A percentile compares a stretch with the other conserved stretches of the same genome.
phyloP scores from a whole-genome alignment of 306 rosid species.

The Cucurbita pepo region DNA sequence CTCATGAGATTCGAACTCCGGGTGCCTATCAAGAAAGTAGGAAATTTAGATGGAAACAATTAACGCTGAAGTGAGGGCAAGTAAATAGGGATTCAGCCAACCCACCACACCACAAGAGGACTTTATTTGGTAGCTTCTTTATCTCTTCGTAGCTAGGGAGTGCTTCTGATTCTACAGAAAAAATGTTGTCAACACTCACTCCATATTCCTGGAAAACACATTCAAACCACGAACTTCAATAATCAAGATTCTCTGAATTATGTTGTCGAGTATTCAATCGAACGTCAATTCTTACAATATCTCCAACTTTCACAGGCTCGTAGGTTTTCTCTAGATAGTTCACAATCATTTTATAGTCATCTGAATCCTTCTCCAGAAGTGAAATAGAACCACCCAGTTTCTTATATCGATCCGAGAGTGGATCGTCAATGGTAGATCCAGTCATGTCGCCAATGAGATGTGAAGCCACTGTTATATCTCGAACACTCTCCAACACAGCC shows the following conservation, averaged over 20 bases:
- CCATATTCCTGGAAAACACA: conserved; percentile 49
- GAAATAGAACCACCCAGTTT: conserved; percentile 56
- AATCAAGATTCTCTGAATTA: not conserved
- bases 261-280: not conserved
- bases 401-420: conserved; percentile 38
- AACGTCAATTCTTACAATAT: conserved; percentile 25
- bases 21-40: conserved; percentile 23
- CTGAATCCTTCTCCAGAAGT: conserved; percentile 35
- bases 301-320: conserved; percentile 63
- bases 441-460: conserved; percentile 65
- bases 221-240: not conserved
- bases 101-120: conserved; percentile 87
- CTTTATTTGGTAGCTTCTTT: conserved; percentile 55
- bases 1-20: conserved; percentile 64
- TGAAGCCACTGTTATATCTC: conserved; percentile 65
- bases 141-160: conserved; percentile 51
- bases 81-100: not conserved
- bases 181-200: conserved; percentile 45
- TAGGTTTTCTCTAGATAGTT: conserved; percentile 66
- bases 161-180: conserved; percentile 31
- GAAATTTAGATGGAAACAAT: not conserved
- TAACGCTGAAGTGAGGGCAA: not conserved
- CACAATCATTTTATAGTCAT: conserved; percentile 59
- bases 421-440: conserved; percentile 66
- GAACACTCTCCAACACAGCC: conserved; percentile 44